Evolutionary conservation across 2,329 filamentous ascomycete species (phyloP), one percentile per base, ranked within the genome.

Genomic region (Botrytis galanthina): DNA sequence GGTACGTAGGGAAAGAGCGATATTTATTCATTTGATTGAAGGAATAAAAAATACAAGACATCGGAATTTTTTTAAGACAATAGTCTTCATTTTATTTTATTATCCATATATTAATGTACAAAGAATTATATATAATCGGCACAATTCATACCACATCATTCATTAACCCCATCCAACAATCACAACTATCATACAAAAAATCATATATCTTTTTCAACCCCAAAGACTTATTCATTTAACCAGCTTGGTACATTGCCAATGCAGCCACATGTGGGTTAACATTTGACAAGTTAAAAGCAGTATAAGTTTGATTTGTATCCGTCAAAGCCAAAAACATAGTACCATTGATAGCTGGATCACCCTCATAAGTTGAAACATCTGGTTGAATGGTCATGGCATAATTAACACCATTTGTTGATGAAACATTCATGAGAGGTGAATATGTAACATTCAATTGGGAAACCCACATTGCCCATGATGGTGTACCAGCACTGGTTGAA

Each of bases 261-360:
- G 93, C 93, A 73, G 89, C 88, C 51, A 96, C 90, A 78, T 94
- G 92, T 0, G 92, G 89, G 76, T 96, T 95, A 32, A 95, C 85
- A 85, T 88, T 86, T 37, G 85, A 88, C 74, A 95, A 74, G 80
- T 96, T 96, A 82, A 93, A 95, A 0, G 93, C 91, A 12, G 93
- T 95, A 4, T 95, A 86, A 75, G 85, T 89, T 0, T 90, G 77
- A 76, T 94, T 87, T 0, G 81, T 80, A 78, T 95, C 93, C 0
- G 93, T 95, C 18, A 97, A 80, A 0, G 90, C 91, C 64, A 97
- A 83, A 80, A 95, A 96, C 82, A 94, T 92, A 6, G 93, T 96
- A 0, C 88, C 91, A 77, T 96, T 96, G 69, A 92, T 85, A 1
- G 88, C 88, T 0, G 76, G 75, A 57, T 77, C 76, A n/a, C 89